phyloP scores from a whole-genome alignment of 2,329 filamentous ascomycete species.

The Nemania bipapillata region DNA sequence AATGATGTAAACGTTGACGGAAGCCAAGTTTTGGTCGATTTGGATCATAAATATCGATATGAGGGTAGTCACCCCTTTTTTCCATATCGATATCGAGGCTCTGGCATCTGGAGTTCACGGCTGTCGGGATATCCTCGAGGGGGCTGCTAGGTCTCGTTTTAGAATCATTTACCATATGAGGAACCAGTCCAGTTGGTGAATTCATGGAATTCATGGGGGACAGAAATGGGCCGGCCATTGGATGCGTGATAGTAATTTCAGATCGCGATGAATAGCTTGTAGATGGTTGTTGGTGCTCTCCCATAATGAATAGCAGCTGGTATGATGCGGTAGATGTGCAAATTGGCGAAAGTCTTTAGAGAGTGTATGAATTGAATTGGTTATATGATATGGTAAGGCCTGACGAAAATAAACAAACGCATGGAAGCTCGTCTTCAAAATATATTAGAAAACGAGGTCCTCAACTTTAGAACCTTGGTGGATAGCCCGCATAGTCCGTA shows the following conservation, averaged over 20 bases:
- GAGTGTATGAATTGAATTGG: slow-evolving; percentile 14
- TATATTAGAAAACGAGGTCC: slow-evolving; percentile 9
- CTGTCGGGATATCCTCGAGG: slow-evolving; percentile 24
- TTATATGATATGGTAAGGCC: background rate
- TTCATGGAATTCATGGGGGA: background rate
- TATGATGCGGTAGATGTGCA: background rate
- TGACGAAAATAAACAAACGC: background rate
- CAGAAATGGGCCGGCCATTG: background rate
- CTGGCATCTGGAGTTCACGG: slow-evolving; percentile 27
- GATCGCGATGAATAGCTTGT: slow-evolving; percentile 3
- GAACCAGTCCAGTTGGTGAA: background rate
- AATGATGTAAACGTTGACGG: slow-evolving; percentile 64
- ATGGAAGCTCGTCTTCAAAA: background rate
- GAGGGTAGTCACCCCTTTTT: background rate
- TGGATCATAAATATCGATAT: slow-evolving; percentile 48
- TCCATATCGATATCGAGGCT: slow-evolving; percentile 22
- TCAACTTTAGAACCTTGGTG: background rate
- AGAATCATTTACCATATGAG: background rate
- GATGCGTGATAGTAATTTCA: background rate
- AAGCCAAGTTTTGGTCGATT: slow-evolving; percentile 56
- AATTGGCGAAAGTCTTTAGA: background rate
- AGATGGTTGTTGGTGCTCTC: slow-evolving; percentile 2
- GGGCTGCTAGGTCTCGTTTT: slow-evolving; percentile 10
- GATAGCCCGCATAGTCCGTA: slow-evolving; percentile 2
- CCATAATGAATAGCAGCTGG: background rate